These are phyloP conservation scores for Trichoderma koningiopsis DNA, from an alignment of 2,329 filamentous ascomycete genomes.

Conservation along the genomic window DNA sequence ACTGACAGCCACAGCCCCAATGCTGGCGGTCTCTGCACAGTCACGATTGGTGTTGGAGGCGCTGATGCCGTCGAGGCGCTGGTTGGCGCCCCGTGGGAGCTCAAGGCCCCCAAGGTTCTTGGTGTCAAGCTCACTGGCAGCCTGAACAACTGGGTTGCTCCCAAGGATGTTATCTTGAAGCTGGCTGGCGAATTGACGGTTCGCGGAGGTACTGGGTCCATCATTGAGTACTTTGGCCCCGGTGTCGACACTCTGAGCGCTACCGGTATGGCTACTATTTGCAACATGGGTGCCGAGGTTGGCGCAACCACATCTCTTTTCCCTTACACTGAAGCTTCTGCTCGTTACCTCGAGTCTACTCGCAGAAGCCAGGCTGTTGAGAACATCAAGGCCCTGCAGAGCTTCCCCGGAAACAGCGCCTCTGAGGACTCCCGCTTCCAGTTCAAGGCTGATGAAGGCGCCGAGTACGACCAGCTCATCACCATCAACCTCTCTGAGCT, in stretches of 20 bases:
- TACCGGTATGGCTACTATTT: constrained; percentile 90
- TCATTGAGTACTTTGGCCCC: constrained; percentile 91
- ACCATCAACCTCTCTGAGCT: constrained; percentile 86
- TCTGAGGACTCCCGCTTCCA: constrained; percentile 57
- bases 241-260: constrained; percentile 87
- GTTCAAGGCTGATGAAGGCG: constrained; percentile 76
- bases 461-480: constrained; percentile 87
- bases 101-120: constrained; percentile 89
- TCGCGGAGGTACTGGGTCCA: constrained; percentile 87
- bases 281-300: constrained; percentile 89
- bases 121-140: constrained; percentile 83
- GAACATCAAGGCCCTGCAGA: constrained; percentile 63
- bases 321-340: constrained; percentile 83
- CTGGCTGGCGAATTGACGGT: constrained; percentile 90
- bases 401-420: constrained; percentile 49
- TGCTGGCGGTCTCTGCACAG: constrained; percentile 88
- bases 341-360: constrained; percentile 84
- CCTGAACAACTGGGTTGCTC: constrained; percentile 86
- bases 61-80: constrained; percentile 96
- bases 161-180: constrained; percentile 92
- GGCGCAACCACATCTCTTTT: constrained; percentile 96
- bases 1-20: constrained; percentile 98
- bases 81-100: constrained; percentile 94
- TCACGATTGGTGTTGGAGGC: constrained; percentile 95
- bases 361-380: constrained; percentile 66